phyloP scores from a whole-genome alignment of 83 land plant genomes.

The Diphasiastrum complanatum region DNA sequence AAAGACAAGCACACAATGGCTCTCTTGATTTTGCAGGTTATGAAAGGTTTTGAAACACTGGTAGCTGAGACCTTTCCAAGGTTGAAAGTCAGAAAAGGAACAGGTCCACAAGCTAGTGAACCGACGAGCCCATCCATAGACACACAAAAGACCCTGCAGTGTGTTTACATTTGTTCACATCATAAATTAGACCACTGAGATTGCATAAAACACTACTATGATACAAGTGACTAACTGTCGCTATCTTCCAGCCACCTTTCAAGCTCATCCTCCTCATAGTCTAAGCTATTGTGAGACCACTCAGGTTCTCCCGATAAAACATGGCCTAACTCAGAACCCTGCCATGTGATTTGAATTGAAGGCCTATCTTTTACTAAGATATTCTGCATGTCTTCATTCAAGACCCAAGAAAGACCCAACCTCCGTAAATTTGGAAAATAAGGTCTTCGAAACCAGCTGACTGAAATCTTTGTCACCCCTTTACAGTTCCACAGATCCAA shows the following conservation, averaged over 20 bases:
- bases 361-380: slow-evolving; percentile 50
- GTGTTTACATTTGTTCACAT: no score
- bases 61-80: no score
- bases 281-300: slow-evolving; percentile 33
- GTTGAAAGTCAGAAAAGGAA: no score
- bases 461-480: slow-evolving; percentile 20
- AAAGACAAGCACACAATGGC: no score
- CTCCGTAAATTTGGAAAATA: slow-evolving; percentile 37
- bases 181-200: no score
- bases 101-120: no score
- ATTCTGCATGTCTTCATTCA: slow-evolving; percentile 47
- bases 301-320: slow-evolving; percentile 37
- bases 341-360: slow-evolving; percentile 46
- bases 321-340: slow-evolving; percentile 60
- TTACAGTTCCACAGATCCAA: slow-evolving; percentile 49
- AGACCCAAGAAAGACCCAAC: slow-evolving; percentile 49
- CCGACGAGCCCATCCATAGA: no score
- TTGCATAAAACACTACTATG: no score
- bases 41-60: no score
- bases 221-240: no score
- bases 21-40: no score
- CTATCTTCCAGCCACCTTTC: slow-evolving; percentile 66
- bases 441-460: slow-evolving; percentile 24
- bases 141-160: no score
- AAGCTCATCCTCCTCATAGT: slow-evolving; percentile 67